These are phyloP conservation scores for Beauveria sp. DNA, from an alignment of 2,329 filamentous ascomycete genomes.

Conservation along the genomic window DNA sequence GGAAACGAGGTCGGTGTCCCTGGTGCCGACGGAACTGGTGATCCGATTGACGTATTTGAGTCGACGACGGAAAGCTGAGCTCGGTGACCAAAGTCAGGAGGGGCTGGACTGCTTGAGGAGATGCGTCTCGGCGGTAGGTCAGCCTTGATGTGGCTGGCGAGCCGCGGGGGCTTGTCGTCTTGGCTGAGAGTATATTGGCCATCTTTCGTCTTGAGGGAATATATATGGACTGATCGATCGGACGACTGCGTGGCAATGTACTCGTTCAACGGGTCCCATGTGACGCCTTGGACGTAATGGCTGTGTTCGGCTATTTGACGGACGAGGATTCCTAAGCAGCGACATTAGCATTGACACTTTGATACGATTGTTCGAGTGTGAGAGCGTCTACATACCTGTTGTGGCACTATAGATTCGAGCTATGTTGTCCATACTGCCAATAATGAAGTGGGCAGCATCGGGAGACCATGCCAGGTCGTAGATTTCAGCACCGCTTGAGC, in stretches of 20 bases:
- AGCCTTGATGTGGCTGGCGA: conserved; percentile 72
- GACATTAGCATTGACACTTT: not conserved
- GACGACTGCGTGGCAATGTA: conserved; percentile 98
- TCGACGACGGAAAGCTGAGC: conserved; percentile 51
- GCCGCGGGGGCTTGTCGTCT: conserved; percentile 63
- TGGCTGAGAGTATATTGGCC: conserved; percentile 77
- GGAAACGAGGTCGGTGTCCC: conserved; percentile 86
- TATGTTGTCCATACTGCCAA: conserved; percentile 98
- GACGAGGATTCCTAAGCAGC: conserved; percentile 52
- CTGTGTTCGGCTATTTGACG: conserved; percentile 95
- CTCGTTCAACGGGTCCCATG: conserved; percentile 97
- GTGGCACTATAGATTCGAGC: conserved; percentile 93
- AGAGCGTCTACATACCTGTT: conserved; percentile 55
- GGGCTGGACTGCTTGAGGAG: conserved; percentile 85
- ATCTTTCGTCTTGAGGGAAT: conserved; percentile 91
- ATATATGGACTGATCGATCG: conserved; percentile 95
- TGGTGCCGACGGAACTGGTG: conserved; percentile 82
- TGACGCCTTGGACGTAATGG: conserved; percentile 96
- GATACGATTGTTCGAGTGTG: not conserved
- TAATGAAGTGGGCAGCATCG: conserved; percentile 94
- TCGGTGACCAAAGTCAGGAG: conserved; percentile 68
- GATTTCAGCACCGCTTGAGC: conserved; percentile 89
- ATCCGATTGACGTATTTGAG: conserved; percentile 56
- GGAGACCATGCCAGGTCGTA: conserved; percentile 99
- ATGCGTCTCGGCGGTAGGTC: conserved; percentile 88